Conservation (phyloP, 2,329 filamentous ascomycete genomes). For the Ophiognomonia clavigignenti-juglandacearum region DNA sequence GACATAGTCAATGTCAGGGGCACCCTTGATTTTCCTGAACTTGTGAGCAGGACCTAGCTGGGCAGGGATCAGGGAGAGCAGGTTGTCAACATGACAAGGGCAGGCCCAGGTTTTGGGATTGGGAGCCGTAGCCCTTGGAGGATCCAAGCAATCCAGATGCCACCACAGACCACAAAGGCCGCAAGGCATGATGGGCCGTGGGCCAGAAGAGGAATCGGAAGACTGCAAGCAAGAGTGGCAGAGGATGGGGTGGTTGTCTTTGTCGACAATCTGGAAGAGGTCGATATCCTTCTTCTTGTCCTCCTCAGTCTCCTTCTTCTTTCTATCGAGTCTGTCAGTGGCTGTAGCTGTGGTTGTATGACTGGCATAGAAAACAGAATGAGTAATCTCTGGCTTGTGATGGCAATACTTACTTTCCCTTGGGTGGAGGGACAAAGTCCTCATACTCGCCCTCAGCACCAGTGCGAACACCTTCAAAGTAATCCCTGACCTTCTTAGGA, state of each 20-base stretch:
- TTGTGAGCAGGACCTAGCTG: conserved; percentile 56
- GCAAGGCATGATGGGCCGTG: conserved; percentile 76
- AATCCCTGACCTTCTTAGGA: conserved; percentile 64
- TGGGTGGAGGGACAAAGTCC: conserved; percentile 51
- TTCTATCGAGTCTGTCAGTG: conserved; percentile 37
- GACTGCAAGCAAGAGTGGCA: conserved; percentile 72
- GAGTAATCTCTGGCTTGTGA: neutral
- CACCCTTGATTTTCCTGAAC: conserved; percentile 55
- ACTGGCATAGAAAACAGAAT: no score
- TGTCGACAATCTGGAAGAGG: conserved; percentile 63
- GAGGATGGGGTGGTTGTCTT: conserved; percentile 68
- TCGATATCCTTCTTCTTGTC: conserved; percentile 47
- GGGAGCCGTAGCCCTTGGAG: conserved; percentile 75
- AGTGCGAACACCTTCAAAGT: conserved; percentile 75
- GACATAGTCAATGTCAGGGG: conserved; percentile 45
- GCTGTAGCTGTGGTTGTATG: conserved; percentile 3
- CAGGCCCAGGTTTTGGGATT: conserved; percentile 79
- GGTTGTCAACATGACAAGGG: conserved; percentile 77
- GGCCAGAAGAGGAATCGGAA: conserved; percentile 49
- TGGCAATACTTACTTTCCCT: conserved; percentile 57
- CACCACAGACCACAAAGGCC: conserved; percentile 77
- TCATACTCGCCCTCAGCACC: conserved; percentile 77
- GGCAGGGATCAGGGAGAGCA: conserved; percentile 55
- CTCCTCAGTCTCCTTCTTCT: conserved; percentile 55
- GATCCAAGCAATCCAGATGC: conserved; percentile 90